Evolutionary conservation across 2,329 filamentous ascomycete species (phyloP), one percentile per base, ranked within the genome.

Genomic region (Ceratocystis albifundus): DNA sequence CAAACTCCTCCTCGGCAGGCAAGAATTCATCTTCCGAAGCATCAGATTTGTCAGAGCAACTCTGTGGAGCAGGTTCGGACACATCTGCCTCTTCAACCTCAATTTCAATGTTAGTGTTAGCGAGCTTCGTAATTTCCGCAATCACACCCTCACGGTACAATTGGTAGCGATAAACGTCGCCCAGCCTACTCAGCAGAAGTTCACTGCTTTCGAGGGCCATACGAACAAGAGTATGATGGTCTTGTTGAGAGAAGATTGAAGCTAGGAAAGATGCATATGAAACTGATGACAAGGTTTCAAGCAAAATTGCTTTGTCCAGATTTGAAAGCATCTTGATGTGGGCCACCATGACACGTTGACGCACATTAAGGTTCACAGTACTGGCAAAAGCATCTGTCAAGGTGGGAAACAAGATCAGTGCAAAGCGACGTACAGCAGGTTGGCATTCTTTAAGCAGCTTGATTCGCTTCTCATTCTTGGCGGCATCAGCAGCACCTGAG

Each of bases 261-360:
- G 94, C 94, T 36, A 99, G 77, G 74, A 96, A 96, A 0, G 95
- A 99, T 1, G 94, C 91, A 75, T 97, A 99, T 0, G 94, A 90
- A 0, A 99, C 92, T 17, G 89, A 84, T 30, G 88, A 88, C 36
- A 99, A 77, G 7, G 93, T 88, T 71, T 96, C 93, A 69, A 90
- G 83, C 3, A 99, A 82, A 63, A 99, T 90, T 46, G 83, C 80
- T 55, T 85, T 86, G 71, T 96, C 90, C n/a, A 99, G 78, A 70
- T 96, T 96, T 12, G 91, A 96, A 8, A 99, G 82, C 90, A 99
- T 97, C 77, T 97, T 97, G 57, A 97, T 79, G 72, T 99, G 94
- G n/a, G 93, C 94, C 22, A 86, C 90, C 44, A 99, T 81, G 2
- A 99, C 94, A 76, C 96, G 96, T 73, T 97, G 90, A 25, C 95